phyloP scores from a whole-genome alignment of 345 rosid genomes.

The Isatis tinctoria region DNA sequence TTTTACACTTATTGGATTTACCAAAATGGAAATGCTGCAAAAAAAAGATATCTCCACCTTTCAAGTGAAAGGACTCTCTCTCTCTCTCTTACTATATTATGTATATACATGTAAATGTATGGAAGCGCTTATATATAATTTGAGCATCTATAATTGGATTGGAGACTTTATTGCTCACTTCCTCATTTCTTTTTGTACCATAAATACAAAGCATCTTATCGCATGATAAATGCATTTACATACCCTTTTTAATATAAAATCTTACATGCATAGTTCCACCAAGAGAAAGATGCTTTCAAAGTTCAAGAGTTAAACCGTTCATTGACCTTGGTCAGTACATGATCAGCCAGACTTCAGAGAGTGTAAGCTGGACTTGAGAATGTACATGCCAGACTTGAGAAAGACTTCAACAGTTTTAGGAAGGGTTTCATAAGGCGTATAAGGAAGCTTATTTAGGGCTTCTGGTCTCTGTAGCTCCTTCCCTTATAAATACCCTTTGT shows the following conservation, averaged over 20 bases:
- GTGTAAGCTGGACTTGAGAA: too few species aligned
- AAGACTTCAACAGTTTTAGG: too few species aligned
- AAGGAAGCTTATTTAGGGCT: too few species aligned
- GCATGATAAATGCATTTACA: slow-evolving; percentile 21
- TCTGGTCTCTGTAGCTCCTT: too few species aligned
- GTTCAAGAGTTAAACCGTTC: too few species aligned
- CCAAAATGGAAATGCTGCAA: slow-evolving; percentile 27
- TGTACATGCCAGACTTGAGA: too few species aligned
- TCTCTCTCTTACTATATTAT: neutral
- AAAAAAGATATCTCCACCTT: slow-evolving; percentile 24
- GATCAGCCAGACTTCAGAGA: too few species aligned
- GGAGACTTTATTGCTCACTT: slow-evolving; percentile 20
- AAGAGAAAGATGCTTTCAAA: slow-evolving; percentile 25
- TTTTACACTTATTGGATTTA: slow-evolving; percentile 27
- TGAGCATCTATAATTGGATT: slow-evolving; percentile 29
- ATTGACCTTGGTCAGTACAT: too few species aligned
- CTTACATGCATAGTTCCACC: slow-evolving; percentile 13
- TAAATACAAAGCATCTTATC: slow-evolving; percentile 32
- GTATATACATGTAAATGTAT: neutral
- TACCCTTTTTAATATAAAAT: slow-evolving; percentile 12
- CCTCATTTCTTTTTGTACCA: slow-evolving; percentile 1
- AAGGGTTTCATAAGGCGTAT: too few species aligned
- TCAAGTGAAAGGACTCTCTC: neutral
- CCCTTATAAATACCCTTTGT: too few species aligned
- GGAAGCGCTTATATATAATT: slow-evolving; percentile 1